Percentiles rank a stretch among this genome's conserved stretches.
Evolutionary conservation across 495 filamentous ascomycete species (phyloP).

Genomic region (Tetracladium marchalianum): DNA sequence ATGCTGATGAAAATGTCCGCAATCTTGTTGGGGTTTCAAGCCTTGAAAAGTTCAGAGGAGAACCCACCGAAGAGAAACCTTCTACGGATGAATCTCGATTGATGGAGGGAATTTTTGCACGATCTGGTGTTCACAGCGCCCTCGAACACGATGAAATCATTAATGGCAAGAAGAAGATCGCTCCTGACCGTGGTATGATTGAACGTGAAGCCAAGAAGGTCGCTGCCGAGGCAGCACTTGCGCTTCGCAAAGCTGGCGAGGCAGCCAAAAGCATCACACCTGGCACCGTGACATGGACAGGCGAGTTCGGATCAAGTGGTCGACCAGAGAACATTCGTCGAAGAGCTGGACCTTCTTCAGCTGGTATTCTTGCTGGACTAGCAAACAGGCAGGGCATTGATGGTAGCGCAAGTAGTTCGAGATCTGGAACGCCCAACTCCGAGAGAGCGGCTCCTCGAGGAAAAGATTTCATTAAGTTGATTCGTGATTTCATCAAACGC

Average conservation of each 20-base stretch:
- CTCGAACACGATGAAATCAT: constrained; percentile 87
- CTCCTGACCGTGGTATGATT: constrained; percentile 61
- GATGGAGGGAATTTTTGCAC: constrained; percentile 68
- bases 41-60: constrained; percentile 37
- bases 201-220: constrained; percentile 71
- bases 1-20: constrained; percentile 33
- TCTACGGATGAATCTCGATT: constrained; percentile 16
- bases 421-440: constrained; percentile 16
- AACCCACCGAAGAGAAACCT: constrained; percentile 17
- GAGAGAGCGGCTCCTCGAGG: constrained; percentile 19
- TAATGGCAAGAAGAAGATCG: constrained; percentile 47
- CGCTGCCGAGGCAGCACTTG: constrained; percentile 65
- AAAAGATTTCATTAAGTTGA: constrained; percentile 59
- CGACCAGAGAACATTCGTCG: constrained; percentile 25
- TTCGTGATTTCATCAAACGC: constrained; percentile 58
- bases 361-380: constrained; percentile 50
- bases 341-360: constrained; percentile 36
- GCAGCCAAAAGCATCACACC: constrained; percentile 60
- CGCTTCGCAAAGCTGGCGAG: constrained; percentile 63
- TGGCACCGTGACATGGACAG: constrained; percentile 92
- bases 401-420: constrained; percentile 24
- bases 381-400: constrained; percentile 40
- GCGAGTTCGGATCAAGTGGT: constrained; percentile 66
- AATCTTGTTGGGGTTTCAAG: constrained; percentile 47
- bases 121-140: constrained; percentile 72